Evolutionary conservation across 2,329 filamentous ascomycete species (phyloP), one percentile per base, ranked within the genome.

Genomic region (Pseudogymnoascus destructans): DNA sequence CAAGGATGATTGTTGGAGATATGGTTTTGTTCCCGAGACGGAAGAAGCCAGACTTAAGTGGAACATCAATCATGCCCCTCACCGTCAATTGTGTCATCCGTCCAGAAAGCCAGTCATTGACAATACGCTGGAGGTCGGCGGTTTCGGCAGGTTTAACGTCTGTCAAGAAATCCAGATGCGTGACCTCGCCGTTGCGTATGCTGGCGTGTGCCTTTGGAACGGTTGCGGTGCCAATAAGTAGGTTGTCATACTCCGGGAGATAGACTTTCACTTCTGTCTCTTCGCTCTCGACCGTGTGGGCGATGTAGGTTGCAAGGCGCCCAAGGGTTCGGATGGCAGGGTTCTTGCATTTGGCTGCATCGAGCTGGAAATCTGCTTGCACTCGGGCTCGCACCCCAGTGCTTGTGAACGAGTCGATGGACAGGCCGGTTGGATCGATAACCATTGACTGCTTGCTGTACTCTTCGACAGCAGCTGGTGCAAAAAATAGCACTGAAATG

Each of bases 21-120:
- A 98, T 73, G 25, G 77, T 73, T 69, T 95, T 89, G 58, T 81
- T 85, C 62, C 92, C 91, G 19, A 97, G 76, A 46, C 81, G 80
- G 61, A 97, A 74, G 55, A 95, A 72, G 21, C 93, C 92, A 52
- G 90, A 87, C 69, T 84, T 89, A 59, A 97, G 72, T 30, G 78
- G 77, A 35, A 97, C 75, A 36, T 84, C 75, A 23, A 89, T 85
- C 66, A 85, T 86, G 42, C 86, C 92, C 58, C 84, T 77, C 11
- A 97, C 74, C 61, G 79, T 81, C 59, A 98, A 73, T 59, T 79
- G 76, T 9, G 82, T 79, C 59, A 97, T 74, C 58, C 82, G 84
- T 36, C 91, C 90, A 58, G 87, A 83, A 61, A 98, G 74, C 84
- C 89, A 97, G 70, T 95, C 87, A 69, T 93, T 89, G 52, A 88